Evolutionary conservation across 352 stramenopile genomes (phyloP).

Genomic region (Blastocystis sp.): DNA sequence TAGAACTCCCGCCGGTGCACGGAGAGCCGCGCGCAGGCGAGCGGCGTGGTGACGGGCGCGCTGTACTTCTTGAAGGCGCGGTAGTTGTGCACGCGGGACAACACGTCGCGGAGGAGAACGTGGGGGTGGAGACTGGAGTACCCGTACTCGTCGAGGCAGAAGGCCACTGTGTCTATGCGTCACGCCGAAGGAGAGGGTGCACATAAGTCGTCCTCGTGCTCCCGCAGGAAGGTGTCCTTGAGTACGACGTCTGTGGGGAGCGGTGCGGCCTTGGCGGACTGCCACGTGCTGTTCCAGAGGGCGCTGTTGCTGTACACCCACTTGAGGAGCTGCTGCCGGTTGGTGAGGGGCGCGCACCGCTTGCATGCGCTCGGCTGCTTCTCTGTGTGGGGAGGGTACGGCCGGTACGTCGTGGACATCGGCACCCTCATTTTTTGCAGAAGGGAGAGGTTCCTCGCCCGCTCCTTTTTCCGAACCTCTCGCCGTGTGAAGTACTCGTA

Average conservation of each 20-base stretch:
- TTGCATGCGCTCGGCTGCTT: neutral
- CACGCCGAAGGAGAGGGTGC: neutral
- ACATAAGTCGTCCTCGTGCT: slow-evolving; percentile 61
- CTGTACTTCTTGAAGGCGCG: neutral
- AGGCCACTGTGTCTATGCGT: slow-evolving; percentile 37
- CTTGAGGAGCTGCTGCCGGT: slow-evolving; percentile 31
- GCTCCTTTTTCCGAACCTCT: slow-evolving; percentile 6
- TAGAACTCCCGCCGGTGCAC: neutral
- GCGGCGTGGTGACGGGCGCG: neutral
- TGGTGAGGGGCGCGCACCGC: neutral
- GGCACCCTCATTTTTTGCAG: slow-evolving; percentile 6
- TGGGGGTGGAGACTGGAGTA: slow-evolving; percentile 39
- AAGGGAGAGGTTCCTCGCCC: neutral
- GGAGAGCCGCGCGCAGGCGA: slow-evolving; percentile 14
- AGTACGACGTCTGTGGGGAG: slow-evolving; percentile 9
- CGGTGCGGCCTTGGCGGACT: neutral
- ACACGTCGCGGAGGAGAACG: slow-evolving; percentile 18
- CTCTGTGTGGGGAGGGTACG: neutral
- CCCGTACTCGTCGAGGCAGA: slow-evolving; percentile 54
- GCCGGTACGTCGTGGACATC: neutral
- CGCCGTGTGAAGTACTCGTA: slow-evolving; percentile 10
- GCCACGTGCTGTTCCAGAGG: neutral
- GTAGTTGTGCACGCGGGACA: slow-evolving; percentile 54
- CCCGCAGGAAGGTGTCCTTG: neutral
- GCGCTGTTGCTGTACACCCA: slow-evolving; percentile 34